Percentiles rank a stretch among this genome's conserved stretches.
phyloP scores from a whole-genome alignment of 108 stramenopile genomes.

The Nitzschia sp. region DNA sequence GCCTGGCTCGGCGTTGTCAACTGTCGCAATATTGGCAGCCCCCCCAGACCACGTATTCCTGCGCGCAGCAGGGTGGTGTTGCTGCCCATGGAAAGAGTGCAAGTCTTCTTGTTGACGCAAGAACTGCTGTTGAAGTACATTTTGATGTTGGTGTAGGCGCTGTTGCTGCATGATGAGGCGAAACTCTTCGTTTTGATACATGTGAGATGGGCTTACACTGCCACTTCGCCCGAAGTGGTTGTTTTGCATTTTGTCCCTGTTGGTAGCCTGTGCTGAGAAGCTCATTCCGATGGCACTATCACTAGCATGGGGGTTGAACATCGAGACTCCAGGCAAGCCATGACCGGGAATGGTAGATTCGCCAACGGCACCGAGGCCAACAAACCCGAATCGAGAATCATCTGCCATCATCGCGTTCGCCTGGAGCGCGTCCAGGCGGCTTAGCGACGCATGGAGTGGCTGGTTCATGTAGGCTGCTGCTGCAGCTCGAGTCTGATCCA shows the following conservation, averaged over 20 bases:
- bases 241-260: too few relatives aligned
- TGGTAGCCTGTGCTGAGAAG: too few relatives aligned
- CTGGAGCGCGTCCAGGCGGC: conserved; percentile 6
- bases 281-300: neutral
- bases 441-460: conserved; percentile 6
- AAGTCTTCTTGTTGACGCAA: neutral
- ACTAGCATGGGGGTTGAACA: neutral
- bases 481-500: neutral
- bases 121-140: neutral
- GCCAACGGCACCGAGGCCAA: neutral
- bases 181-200: neutral
- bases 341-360: neutral
- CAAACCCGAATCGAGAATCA: neutral
- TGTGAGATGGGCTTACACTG: neutral
- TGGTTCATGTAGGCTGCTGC: conserved; percentile 1
- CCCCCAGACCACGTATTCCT: conserved; percentile 18
- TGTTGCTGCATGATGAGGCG: conserved; percentile 9
- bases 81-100: neutral
- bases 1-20: neutral
- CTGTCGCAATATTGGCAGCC: neutral
- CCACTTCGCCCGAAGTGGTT: neutral
- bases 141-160: neutral
- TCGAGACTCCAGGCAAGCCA: neutral
- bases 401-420: neutral
- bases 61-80: neutral